Evolutionary conservation across 768 basidiomycete species (phyloP), one percentile per base, ranked within the genome.

Genomic region (Gyrodon lividus): DNA sequence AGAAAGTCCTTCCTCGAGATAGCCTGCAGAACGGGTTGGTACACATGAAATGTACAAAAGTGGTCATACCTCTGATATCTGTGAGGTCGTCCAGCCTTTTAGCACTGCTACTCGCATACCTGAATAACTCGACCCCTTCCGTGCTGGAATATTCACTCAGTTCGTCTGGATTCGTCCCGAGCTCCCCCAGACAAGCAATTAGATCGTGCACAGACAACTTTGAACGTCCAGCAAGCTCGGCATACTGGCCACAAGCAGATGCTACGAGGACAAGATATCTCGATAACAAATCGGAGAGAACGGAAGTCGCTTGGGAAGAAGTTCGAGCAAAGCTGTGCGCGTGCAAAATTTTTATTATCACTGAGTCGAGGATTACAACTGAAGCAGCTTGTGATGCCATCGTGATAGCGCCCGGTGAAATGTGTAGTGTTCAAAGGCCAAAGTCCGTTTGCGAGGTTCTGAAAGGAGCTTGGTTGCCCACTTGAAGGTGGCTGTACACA

Each of bases 281-380:
- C 33, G 86, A 77, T 57, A 92, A 78, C 55, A 92, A 74, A 69
- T 87, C 89, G 12, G 87, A 86, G 42, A 92, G 76, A 16, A 86
- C 79, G 22, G 79, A 70, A 9, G 83, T 76, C 3, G 91, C 88
- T 61, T 87, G 85, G 1, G 82, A 70, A 3, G 91, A 92, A 0
- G 89, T 79, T 45, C 87, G 79, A 33, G 86, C 82, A 70, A 93
- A 92, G 55, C 77, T 77, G 57, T 91, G 82, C 0, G 88, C 85
- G 56, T 92, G 89, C 14, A 92, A 77, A 16, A 87, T 86, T 48
- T 83, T 80, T 65, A 83, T 76, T 1, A 81, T 79, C 0, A 79
- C 81, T 3, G 84, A 76, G 70, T 89, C 87, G 52, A 90, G 75
- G 49, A 89, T 65, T 60, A 80, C 85, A 54, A 77, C 72, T 0